Evolutionary conservation across 331 rosid species (phyloP).

Genomic region (Quercus phellos): DNA sequence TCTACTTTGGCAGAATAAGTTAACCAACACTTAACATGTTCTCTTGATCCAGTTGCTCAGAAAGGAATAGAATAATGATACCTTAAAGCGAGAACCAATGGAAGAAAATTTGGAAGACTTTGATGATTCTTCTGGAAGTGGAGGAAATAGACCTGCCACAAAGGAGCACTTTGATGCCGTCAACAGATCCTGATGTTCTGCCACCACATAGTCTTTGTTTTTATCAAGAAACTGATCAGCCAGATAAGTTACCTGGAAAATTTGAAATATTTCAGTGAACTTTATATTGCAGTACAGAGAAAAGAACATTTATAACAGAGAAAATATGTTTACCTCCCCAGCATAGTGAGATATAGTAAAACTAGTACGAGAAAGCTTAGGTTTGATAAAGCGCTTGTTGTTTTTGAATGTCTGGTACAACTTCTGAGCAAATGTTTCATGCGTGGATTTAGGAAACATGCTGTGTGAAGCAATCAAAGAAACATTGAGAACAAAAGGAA

Average conservation of each 20-base stretch:
- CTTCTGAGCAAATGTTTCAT: conserved; percentile 95
- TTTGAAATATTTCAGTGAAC: conserved; percentile 6
- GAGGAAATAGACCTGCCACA: conserved; percentile 84
- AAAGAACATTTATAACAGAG: conserved; percentile 9
- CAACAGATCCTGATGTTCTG: conserved; percentile 90
- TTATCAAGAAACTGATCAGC: conserved; percentile 96
- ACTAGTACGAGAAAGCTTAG: conserved; percentile 94
- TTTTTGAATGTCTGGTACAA: conserved; percentile 89
- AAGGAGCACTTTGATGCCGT: conserved; percentile 83
- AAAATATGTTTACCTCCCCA: conserved; percentile 72
- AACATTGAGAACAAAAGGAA: conserved; percentile 32
- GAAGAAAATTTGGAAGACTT: conserved; percentile 94
- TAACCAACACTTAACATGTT: neutral
- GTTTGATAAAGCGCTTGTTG: conserved; percentile 92
- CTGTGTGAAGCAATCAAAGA: conserved; percentile 45
- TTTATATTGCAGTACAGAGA: conserved; percentile 17
- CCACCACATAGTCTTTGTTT: conserved; percentile 98
- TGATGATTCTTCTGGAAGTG: conserved; percentile 77
- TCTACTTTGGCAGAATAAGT: neutral
- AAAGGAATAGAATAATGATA: conserved; percentile 7
- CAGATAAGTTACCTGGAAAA: conserved; percentile 71
- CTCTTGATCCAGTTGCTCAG: neutral
- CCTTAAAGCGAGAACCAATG: conserved; percentile 97
- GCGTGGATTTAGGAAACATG: conserved; percentile 98
- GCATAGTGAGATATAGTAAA: conserved; percentile 96